Conservation (phyloP, 1,139 yeast genomes). For the Blastobotrys petasosporus region DNA sequence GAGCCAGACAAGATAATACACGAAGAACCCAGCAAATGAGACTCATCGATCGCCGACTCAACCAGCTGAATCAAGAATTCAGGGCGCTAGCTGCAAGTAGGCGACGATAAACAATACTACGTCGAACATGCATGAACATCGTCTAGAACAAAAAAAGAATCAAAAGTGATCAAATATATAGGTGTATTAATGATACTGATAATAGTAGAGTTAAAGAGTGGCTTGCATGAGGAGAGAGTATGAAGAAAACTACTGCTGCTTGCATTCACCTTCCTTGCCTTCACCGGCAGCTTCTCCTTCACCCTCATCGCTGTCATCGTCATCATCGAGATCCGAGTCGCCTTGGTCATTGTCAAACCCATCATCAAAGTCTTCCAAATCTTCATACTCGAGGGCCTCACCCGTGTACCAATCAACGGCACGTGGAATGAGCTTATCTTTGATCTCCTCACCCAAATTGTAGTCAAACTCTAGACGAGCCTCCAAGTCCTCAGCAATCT, state of each 20-base stretch:
- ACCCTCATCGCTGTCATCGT: conserved; percentile 46
- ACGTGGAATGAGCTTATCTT: conserved; percentile 91
- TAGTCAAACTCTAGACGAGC: conserved; percentile 86
- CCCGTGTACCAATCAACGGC: conserved; percentile 99
- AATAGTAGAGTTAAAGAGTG: no score
- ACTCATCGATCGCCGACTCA: no score
- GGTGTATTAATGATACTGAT: no score
- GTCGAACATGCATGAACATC: no score
- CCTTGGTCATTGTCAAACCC: conserved; percentile 50
- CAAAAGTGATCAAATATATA: no score
- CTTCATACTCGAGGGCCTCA: conserved; percentile 68
- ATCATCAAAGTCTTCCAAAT: conserved; percentile 40
- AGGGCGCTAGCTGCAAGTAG: no score
- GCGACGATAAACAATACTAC: no score
- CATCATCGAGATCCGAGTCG: conserved; percentile 49
- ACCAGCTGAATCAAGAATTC: no score
- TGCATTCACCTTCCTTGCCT: conserved; percentile 67
- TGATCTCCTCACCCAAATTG: conserved; percentile 92
- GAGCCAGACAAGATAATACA: no score
- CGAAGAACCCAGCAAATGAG: no score
- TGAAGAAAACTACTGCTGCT: conserved; percentile 44
- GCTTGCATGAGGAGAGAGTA: no score
- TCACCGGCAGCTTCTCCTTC: conserved; percentile 47
- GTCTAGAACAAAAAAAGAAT: no score
- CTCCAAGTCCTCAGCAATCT: conserved; percentile 69